Evolutionary conservation across 371 early-diverging fungal genomes (phyloP), one percentile per base, ranked within the genome.

Genomic region (Amoeboradix gromovi): DNA sequence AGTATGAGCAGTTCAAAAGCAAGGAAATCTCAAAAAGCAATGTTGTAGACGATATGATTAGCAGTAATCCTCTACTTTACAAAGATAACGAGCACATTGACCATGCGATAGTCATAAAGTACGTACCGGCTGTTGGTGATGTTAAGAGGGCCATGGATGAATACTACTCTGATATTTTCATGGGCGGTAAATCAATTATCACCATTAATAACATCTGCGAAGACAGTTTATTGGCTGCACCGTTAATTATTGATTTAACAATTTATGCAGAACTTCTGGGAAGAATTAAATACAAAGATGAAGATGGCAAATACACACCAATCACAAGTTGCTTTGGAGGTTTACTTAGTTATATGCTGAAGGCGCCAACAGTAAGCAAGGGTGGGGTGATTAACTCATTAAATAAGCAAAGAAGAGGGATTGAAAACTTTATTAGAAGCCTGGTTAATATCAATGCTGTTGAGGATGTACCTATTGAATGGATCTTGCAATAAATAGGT

Each of bases 1-100:
- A 92, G 48, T 92, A 90, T 30, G 83, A 86, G 78, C 96, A 95
- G 83, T 95, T 95, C 84, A 85, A 94, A 69, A 86, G 86, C 77
- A 95, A 95, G 85, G 96, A 95, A 76, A 93, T 95, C 75, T 89
- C 90, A 73, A 95, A 95, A 83, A 86, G 86, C 72, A 90, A 85
- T 75, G 94, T 95, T 29, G 94, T 95, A 69, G 96, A 95, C 75
- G 96, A 95, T 76, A 93, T 93, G 93, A 93, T 94, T 1, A 87
- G 85, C 68, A 84, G 92, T 74, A 95, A 95, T 80, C 74, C 80
- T 69, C 78, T 95, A 71, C 77, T 94, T 71, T 94, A 92, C 82
- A 72, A 73, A 71, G 71, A 79, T 74, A 82, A 80, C 68, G 92
- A 94, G 80, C 91, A 91, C 76, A 94, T 93, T 68, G 94, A 94